Evolutionary conservation across 2,329 filamentous ascomycete species (phyloP).

Genomic region (Iodosphaeria phyllophila): DNA sequence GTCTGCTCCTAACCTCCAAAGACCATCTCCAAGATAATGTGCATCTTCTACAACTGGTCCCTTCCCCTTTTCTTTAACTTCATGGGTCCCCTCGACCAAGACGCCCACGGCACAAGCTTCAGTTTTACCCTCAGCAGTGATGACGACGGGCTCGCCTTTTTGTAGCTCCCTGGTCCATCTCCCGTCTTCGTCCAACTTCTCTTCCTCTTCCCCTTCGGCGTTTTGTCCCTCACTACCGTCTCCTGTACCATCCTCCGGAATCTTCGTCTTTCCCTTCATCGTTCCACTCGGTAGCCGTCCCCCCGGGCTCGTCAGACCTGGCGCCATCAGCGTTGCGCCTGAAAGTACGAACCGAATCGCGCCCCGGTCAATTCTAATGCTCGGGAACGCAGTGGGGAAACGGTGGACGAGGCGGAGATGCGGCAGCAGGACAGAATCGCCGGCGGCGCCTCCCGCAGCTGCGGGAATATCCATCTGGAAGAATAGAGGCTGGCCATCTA

Average conservation of each 20-base stretch:
- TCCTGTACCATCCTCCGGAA: slow-evolving; percentile 33
- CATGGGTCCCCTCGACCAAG: slow-evolving; percentile 67
- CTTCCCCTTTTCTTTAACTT: slow-evolving; percentile 89
- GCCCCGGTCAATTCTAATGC: slow-evolving; percentile 79
- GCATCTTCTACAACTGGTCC: slow-evolving; percentile 85
- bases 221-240: slow-evolving; percentile 47
- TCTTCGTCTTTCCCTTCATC: slow-evolving; percentile 22
- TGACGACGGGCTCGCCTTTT: slow-evolving; percentile 68
- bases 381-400: slow-evolving; percentile 70
- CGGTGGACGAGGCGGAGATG: slow-evolving; percentile 80
- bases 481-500: slow-evolving; percentile 66
- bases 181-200: slow-evolving; percentile 30
- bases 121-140: slow-evolving; percentile 85
- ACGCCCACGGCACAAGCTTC: slow-evolving; percentile 78
- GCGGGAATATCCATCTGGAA: slow-evolving; percentile 53
- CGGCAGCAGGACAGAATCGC: too few species aligned
- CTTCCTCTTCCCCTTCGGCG: slow-evolving; percentile 37
- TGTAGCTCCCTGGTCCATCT: slow-evolving; percentile 48
- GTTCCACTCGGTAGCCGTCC: slow-evolving; percentile 51
- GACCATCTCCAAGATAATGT: slow-evolving; percentile 83
- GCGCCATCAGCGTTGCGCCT: slow-evolving; percentile 90
- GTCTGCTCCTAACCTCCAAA: slow-evolving; percentile 57
- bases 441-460: too few species aligned
- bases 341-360: slow-evolving; percentile 92
- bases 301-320: slow-evolving; percentile 70